Conservation (phyloP, 139 green algal species). For the Pycnococcus provasolii region DNA sequence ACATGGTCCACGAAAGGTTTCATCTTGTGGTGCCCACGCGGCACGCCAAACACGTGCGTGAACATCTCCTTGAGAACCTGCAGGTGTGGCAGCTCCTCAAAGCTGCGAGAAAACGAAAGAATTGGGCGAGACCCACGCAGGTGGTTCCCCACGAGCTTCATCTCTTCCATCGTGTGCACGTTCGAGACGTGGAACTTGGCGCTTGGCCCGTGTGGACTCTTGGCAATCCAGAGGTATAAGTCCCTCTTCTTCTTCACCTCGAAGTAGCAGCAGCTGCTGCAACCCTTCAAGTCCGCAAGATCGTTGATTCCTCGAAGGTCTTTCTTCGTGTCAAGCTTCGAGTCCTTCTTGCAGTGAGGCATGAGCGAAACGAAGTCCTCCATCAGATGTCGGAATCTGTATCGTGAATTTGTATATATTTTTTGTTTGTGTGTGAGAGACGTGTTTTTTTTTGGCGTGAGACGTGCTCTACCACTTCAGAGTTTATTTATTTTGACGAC, state of each 20-base stretch:
- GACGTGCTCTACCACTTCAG: slow-evolving; percentile 2
- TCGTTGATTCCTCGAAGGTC: slow-evolving; percentile 74
- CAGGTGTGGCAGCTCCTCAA: slow-evolving; percentile 81
- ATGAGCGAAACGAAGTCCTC: slow-evolving; percentile 76
- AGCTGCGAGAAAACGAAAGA: slow-evolving; percentile 61
- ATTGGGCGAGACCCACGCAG: slow-evolving; percentile 78
- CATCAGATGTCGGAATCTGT: slow-evolving; percentile 86
- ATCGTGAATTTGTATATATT: slow-evolving; percentile 8
- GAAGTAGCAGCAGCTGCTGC: slow-evolving; percentile 82
- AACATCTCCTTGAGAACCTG: slow-evolving; percentile 33
- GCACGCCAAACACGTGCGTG: slow-evolving; percentile 76
- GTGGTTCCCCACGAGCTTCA: slow-evolving; percentile 95
- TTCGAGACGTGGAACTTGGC: slow-evolving; percentile 91
- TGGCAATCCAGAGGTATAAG: slow-evolving; percentile 92
- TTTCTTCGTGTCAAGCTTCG: slow-evolving; percentile 92
- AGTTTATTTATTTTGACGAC: not conserved
- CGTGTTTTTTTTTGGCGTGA: not conserved
- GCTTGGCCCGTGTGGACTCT: slow-evolving; percentile 74
- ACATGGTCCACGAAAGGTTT: slow-evolving; percentile 99
- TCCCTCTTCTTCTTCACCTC: slow-evolving; percentile 81
- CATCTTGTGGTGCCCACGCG: slow-evolving; percentile 67
- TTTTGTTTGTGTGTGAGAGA: not conserved
- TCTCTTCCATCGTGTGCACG: slow-evolving; percentile 96
- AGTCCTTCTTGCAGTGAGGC: slow-evolving; percentile 88
- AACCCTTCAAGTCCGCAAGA: slow-evolving; percentile 87